These are phyloP conservation scores for Mallotus repandus DNA, from an alignment of 441 rosid species.

Conservation along the genomic window DNA sequence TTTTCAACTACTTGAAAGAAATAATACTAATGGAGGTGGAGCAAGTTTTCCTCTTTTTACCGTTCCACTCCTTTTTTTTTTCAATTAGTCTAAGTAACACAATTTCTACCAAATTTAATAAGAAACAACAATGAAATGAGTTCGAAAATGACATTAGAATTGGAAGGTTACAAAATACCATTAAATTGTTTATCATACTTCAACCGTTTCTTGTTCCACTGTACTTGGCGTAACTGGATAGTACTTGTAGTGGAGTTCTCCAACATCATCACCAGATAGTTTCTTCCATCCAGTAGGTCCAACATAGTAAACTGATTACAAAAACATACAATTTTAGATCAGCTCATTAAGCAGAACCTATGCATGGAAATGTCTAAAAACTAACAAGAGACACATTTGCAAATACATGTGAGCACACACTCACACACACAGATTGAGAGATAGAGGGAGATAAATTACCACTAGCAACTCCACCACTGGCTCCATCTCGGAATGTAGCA, in stretches of 20 bases:
- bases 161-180: too few relatives aligned
- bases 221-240: conserved; percentile 59
- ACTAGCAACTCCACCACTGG: conserved; percentile 96
- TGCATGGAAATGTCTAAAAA: neutral
- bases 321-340: neutral
- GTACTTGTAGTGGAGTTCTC: conserved; percentile 86
- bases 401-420: too few relatives aligned
- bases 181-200: conserved; percentile 91
- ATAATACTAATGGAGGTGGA: too few relatives aligned
- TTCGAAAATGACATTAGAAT: too few relatives aligned
- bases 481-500: conserved; percentile 98
- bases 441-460: conserved; percentile 43
- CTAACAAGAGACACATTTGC: too few relatives aligned
- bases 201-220: conserved; percentile 84
- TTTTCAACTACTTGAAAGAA: too few relatives aligned
- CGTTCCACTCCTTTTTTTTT: too few relatives aligned
- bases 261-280: conserved; percentile 96
- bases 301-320: conserved; percentile 68
- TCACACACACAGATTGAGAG: neutral
- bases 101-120: too few relatives aligned
- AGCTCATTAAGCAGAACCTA: conserved; percentile 3
- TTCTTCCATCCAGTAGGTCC: conserved; percentile 96
- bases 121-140: neutral
- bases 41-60: too few relatives aligned
- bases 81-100: too few relatives aligned